Evolutionary conservation across 2,329 filamentous ascomycete species (phyloP), one percentile per base, ranked within the genome.

Genomic region (Verticillium longisporum): DNA sequence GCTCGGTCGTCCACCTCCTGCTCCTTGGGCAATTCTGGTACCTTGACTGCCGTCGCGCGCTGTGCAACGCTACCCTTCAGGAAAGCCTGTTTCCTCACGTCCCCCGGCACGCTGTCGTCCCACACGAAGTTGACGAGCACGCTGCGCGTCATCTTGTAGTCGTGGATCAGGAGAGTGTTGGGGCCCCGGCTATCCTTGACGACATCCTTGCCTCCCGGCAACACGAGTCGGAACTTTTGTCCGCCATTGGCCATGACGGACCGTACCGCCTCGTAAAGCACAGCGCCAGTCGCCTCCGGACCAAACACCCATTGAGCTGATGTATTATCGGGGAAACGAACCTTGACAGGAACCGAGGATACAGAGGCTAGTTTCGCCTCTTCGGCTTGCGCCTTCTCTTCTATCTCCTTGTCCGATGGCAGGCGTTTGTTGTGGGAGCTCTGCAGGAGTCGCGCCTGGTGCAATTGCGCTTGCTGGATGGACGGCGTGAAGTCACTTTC

Each of bases 271-370:
- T 80, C 78, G 74, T 98, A 92, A 1, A 99, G 78, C 58, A 84
- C 83, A 3, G 82, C 80, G 1, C 88, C 89, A 0, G 90, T 92
- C 59, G 93, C 88, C 1, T 78, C 72, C 21, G 86, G 85, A 1
- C 80, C 82, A 66, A 96, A 86, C n/a, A 81, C 83, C 76, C 88
- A 88, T 58, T 92, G 85, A 36, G 92, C 85, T 59, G 88, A 87
- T 61, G 87, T 90, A 67, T 93, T 90, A 71, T 98, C 93, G 0
- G 94, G 94, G 67, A 97, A 93, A 32, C 93, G 89, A 57, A 97
- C 84, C 65, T 90, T 92, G 65, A 98, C 81, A 33, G 86, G 82
- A 36, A 96, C 84, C 36, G 85, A 84, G 58, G 83, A 85, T 63
- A 93, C 81, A 5, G 83, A 81, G 5, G 87, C 83, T 1, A 92